Evolutionary conservation across 371 early-diverging fungal species (phyloP).

Genomic region (Entomophthora muscae): DNA sequence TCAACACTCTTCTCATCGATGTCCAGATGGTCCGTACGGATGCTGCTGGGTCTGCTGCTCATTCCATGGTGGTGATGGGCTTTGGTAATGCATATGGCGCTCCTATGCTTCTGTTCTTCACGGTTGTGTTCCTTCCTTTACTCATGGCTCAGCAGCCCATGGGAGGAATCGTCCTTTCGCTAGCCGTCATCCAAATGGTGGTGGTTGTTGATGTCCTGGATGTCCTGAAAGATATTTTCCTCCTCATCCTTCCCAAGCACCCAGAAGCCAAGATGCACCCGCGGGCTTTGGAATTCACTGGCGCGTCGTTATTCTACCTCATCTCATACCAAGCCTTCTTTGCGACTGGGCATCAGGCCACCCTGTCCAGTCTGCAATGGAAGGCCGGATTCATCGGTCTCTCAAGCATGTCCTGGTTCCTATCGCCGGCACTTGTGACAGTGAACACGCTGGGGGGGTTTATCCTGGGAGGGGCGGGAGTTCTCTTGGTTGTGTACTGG

Average conservation of each 20-base stretch:
- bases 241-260: constrained; percentile 8
- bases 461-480: constrained; percentile 25
- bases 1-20: constrained; percentile 26
- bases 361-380: constrained; percentile 79
- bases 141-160: constrained; percentile 46
- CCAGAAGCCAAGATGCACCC: constrained; percentile 7
- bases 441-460: constrained; percentile 60
- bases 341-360: constrained; percentile 80
- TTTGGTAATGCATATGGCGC: constrained; percentile 38
- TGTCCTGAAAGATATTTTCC: constrained; percentile 18
- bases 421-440: constrained; percentile 51
- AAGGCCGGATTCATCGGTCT: constrained; percentile 73
- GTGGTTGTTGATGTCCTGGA: constrained; percentile 29
- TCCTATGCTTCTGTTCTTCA: constrained; percentile 29
- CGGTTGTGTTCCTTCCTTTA: constrained; percentile 29
- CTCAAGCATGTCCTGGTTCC: constrained; percentile 38
- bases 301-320: constrained; percentile 3
- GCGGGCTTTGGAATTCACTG: constrained; percentile 12
- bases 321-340: constrained; percentile 34
- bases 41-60: constrained; percentile 8
- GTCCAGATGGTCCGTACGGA: constrained; percentile 16
- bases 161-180: constrained; percentile 42
- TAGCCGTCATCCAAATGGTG: constrained; percentile 27
- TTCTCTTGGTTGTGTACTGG: constrained; percentile 27
- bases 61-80: constrained; percentile 22